Evolutionary conservation across 257 asterid genomes (phyloP).

Genomic region (Forsythia suspensa): DNA sequence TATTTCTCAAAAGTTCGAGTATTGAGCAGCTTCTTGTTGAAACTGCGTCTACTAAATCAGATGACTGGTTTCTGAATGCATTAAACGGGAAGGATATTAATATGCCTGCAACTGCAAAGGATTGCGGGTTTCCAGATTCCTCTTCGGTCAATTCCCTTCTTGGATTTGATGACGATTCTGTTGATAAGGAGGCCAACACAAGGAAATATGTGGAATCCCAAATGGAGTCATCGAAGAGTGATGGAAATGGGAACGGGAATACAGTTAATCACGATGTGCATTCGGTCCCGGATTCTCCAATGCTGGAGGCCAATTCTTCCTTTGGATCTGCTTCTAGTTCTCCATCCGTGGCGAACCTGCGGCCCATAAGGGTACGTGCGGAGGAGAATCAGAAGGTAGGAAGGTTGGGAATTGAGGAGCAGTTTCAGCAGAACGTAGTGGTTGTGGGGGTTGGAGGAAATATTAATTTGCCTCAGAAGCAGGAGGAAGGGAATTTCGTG

Average conservation of each 20-base stretch:
- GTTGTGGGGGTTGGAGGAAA: slow-evolving; percentile 39
- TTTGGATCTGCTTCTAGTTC: slow-evolving; percentile 83
- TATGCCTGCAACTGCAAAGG: slow-evolving; percentile 40
- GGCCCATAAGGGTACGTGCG: slow-evolving; percentile 71
- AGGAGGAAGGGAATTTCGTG: slow-evolving; percentile 50
- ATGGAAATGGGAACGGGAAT: slow-evolving; percentile 32
- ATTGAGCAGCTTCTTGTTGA: slow-evolving; percentile 51
- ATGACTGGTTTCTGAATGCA: slow-evolving; percentile 86
- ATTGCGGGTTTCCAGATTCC: slow-evolving; percentile 58
- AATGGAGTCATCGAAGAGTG: slow-evolving; percentile 43
- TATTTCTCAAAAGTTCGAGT: slow-evolving; percentile 40
- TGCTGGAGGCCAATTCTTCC: slow-evolving; percentile 75
- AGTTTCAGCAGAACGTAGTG: slow-evolving; percentile 53
- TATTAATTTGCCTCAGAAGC: slow-evolving; percentile 41
- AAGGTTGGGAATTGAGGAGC: slow-evolving; percentile 75
- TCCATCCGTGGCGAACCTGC: slow-evolving; percentile 69
- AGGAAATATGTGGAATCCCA: slow-evolving; percentile 50
- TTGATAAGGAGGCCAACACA: slow-evolving; percentile 27
- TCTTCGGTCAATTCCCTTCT: slow-evolving; percentile 75
- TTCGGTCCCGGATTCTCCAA: slow-evolving; percentile 92
- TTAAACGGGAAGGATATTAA: slow-evolving; percentile 60
- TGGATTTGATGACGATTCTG: slow-evolving; percentile 64
- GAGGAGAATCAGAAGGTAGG: slow-evolving; percentile 57
- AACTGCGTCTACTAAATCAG: slow-evolving; percentile 62
- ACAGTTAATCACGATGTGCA: slow-evolving; percentile 53